Percentiles rank a stretch among this genome's conserved stretches.
phyloP scores from a whole-genome alignment of 805 yeast genomes.

The Metschnikowia henanensis region DNA sequence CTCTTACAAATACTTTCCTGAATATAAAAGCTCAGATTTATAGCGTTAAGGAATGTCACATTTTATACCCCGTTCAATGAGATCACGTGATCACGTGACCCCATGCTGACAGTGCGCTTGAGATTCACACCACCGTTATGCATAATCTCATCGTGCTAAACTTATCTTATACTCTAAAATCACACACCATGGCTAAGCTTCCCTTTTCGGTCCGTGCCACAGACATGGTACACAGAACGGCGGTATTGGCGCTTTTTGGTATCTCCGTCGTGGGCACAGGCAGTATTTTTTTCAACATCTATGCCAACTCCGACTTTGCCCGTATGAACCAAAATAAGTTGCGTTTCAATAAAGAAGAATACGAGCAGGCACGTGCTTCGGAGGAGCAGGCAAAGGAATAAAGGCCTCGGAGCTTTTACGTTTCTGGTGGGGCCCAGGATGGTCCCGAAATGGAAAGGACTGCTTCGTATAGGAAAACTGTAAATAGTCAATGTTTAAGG shows the following conservation, averaged over 20 bases:
- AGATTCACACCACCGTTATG: background rate
- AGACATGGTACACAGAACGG: conserved; percentile 42
- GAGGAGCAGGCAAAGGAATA: conserved; percentile 8
- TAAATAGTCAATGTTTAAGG: conserved; percentile 1
- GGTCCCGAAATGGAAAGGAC: background rate
- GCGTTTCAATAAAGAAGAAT: conserved; percentile 34
- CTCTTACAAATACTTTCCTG: too few relatives aligned
- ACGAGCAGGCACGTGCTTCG: conserved; percentile 28
- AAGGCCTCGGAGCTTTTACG: background rate
- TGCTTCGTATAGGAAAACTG: background rate
- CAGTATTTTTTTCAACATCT: conserved; percentile 39
- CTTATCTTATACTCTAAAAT: background rate
- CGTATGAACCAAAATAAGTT: conserved; percentile 41
- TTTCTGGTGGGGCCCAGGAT: background rate
- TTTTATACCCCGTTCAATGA: too few relatives aligned
- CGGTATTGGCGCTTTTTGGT: conserved; percentile 39
- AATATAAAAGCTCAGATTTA: too few relatives aligned
- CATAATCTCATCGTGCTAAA: background rate
- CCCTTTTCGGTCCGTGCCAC: conserved; percentile 45
- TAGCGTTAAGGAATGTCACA: too few relatives aligned
- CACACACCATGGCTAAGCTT: conserved; percentile 25
- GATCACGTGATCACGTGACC: background rate
- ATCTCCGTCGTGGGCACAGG: conserved; percentile 43
- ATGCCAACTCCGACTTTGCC: conserved; percentile 45
- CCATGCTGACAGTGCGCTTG: background rate